phyloP scores from a whole-genome alignment of 179 eudicot genomes.

The Drosera spatulata region DNA sequence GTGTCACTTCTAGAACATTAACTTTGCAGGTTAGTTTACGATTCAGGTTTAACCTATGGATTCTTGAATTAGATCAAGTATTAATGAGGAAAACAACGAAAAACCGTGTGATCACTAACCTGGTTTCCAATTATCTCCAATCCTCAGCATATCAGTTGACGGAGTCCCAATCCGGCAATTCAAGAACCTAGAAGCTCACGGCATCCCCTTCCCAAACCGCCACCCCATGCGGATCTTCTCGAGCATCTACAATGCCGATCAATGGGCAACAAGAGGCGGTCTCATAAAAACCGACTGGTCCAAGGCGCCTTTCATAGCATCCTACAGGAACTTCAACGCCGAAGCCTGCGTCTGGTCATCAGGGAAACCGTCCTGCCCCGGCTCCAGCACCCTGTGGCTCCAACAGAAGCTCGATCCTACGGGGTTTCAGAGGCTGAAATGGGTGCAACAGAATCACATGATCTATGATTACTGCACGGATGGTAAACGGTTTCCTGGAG shows the following conservation, averaged over 20 bases:
- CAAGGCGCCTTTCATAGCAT: slow-evolving; percentile 16
- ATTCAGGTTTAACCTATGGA: too few species aligned
- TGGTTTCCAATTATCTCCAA: too few species aligned
- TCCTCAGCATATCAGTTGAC: slow-evolving; percentile 5
- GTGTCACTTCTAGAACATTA: too few species aligned
- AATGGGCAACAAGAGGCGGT: slow-evolving; percentile 22
- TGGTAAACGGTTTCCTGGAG: slow-evolving; percentile 16
- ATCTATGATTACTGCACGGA: slow-evolving; percentile 20
- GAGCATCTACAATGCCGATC: slow-evolving; percentile 19
- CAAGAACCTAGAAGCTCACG: slow-evolving; percentile 12
- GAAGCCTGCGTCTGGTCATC: slow-evolving; percentile 14
- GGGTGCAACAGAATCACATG: slow-evolving; percentile 11
- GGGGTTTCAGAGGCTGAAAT: slow-evolving; percentile 6
- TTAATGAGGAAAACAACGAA: too few species aligned
- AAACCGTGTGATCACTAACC: too few species aligned
- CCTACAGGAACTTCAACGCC: slow-evolving; percentile 12
- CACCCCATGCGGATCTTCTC: slow-evolving; percentile 20
- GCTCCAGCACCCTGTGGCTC: slow-evolving; percentile 1
- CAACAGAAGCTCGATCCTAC: slow-evolving; percentile 3
- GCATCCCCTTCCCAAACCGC: slow-evolving; percentile 14
- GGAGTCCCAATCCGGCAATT: slow-evolving; percentile 17
- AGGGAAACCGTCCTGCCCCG: slow-evolving; percentile 7
- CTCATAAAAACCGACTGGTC: slow-evolving; percentile 18
- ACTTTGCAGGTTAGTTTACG: too few species aligned
- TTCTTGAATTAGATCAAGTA: too few species aligned